Evolutionary conservation across 2,329 filamentous ascomycete species (phyloP), one percentile per base, ranked within the genome.

Genomic region (Phyllosticta paracitricarpa): DNA sequence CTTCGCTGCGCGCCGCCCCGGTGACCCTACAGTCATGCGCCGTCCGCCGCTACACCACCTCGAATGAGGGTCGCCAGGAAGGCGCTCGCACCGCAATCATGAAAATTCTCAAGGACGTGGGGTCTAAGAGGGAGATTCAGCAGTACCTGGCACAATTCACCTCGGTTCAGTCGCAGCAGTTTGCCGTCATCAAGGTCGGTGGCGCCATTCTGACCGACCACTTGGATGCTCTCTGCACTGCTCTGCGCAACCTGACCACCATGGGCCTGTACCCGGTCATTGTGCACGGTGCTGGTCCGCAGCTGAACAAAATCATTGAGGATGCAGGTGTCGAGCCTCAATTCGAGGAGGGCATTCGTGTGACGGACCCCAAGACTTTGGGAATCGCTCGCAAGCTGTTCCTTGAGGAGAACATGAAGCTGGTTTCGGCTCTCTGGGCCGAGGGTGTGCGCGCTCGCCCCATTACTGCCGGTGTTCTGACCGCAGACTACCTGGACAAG

Each of bases 101-200:
- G 70, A 90, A 93, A 78, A 84, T 96, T 63, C 82, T 97, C 68
- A 96, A 91, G 79, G 96, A 93, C 77, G 95, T 97, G 73, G 93
- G 91, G 64, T 96, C 91, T 65, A 96, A 95, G 83, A 83, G 93
- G 64, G 93, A 99, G 79, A 91, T 95, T 65, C 90, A 97, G 80
- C 93, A 97, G 77, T 97, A 97, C 76, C 86, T 97, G 63, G 94
- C 92, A 67, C 91, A 97, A 74, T 99, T 99, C 81, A 94, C 89
- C 68, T 96, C 92, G 35, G 92, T 97, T 64, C 94, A 91, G 54
- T 96, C 91, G 40, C 92, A 97, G 79, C 91, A 96, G 72, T 99
- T 97, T 75, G 93, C 92, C 67, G 93, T 99, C 56, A 96, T 99
- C 77, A 99, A 99, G 81, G 93, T 97, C 61, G 94, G 93, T 64